phyloP scores from a whole-genome alignment of 495 filamentous ascomycete genomes.

The Penicillium parvum region DNA sequence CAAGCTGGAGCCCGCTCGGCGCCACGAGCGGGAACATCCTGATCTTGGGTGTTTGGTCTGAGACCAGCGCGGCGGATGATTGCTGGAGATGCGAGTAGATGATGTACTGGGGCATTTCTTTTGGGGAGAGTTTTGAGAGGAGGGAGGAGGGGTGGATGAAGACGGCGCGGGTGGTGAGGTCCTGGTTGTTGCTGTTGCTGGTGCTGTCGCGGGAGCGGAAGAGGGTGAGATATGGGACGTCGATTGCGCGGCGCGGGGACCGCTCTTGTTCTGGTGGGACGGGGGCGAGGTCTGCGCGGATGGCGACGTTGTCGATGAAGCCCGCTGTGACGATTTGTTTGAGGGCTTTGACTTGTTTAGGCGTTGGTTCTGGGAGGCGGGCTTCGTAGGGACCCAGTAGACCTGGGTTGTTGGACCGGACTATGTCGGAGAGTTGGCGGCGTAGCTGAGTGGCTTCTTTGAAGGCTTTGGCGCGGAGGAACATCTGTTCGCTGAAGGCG shows the following conservation, averaged over 20 bases:
- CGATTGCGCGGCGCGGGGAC: constrained; percentile 74
- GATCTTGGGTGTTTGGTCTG: constrained; percentile 62
- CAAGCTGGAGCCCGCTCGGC: constrained; percentile 69
- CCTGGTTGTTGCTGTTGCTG: constrained; percentile 42
- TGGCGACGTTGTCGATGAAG: constrained; percentile 93
- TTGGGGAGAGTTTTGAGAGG: constrained; percentile 63
- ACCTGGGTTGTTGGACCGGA: constrained; percentile 67
- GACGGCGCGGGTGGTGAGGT: constrained; percentile 55
- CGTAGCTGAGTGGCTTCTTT: constrained; percentile 81
- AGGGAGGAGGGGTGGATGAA: constrained; percentile 83
- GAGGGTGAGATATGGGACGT: constrained; percentile 87
- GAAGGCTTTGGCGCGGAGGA: constrained; percentile 79
- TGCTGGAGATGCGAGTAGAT: constrained; percentile 82
- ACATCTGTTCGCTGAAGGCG: constrained; percentile 73
- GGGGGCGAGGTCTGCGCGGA: constrained; percentile 81
- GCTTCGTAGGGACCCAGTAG: constrained; percentile 55
- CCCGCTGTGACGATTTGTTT: constrained; percentile 89
- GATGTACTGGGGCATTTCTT: constrained; percentile 78
- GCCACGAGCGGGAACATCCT: constrained; percentile 85
- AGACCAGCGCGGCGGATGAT: constrained; percentile 47
- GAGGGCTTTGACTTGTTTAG: constrained; percentile 71
- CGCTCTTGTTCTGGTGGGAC: constrained; percentile 63
- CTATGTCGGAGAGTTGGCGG: constrained; percentile 73
- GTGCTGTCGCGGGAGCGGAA: constrained; percentile 60
- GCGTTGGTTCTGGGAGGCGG: constrained; percentile 63